phyloP scores from a whole-genome alignment of 2,329 filamentous ascomycete genomes.

The Trichophyton benhamiae region DNA sequence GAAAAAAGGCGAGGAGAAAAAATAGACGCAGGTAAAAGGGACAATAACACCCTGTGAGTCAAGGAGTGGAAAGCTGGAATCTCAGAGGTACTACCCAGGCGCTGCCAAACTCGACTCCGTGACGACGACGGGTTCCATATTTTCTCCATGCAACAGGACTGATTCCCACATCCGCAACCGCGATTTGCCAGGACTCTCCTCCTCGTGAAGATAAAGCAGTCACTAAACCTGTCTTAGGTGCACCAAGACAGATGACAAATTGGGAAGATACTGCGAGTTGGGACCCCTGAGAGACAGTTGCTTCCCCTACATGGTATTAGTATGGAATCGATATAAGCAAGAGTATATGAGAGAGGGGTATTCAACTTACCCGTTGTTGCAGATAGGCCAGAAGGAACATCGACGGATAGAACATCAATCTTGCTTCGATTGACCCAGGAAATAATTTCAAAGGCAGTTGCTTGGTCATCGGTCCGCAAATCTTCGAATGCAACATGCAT shows the following conservation, averaged over 20 bases:
- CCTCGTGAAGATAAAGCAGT: constrained; percentile 57
- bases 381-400: constrained; percentile 79
- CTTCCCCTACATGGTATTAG: constrained; percentile 32
- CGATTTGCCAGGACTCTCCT: constrained; percentile 56
- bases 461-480: constrained; percentile 67
- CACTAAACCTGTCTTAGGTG: constrained; percentile 72
- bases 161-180: constrained; percentile 77
- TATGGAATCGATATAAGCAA: constrained; percentile 15
- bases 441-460: constrained; percentile 76
- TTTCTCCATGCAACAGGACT: constrained; percentile 73
- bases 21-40: neutral
- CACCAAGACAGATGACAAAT: constrained; percentile 73
- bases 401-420: constrained; percentile 72
- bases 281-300: constrained; percentile 55
- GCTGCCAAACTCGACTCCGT: constrained; percentile 77
- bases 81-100: constrained; percentile 69
- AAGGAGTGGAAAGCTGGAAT: constrained; percentile 20
- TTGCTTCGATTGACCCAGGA: constrained; percentile 87
- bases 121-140: constrained; percentile 65
- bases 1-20: neutral
- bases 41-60: neutral
- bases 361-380: constrained; percentile 54
- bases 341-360: constrained; percentile 33
- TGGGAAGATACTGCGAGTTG: constrained; percentile 69
- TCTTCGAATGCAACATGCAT: constrained; percentile 83